Conservation (phyloP, 1,284 basidiomycete genomes). For the Leccinum variabile region DNA sequence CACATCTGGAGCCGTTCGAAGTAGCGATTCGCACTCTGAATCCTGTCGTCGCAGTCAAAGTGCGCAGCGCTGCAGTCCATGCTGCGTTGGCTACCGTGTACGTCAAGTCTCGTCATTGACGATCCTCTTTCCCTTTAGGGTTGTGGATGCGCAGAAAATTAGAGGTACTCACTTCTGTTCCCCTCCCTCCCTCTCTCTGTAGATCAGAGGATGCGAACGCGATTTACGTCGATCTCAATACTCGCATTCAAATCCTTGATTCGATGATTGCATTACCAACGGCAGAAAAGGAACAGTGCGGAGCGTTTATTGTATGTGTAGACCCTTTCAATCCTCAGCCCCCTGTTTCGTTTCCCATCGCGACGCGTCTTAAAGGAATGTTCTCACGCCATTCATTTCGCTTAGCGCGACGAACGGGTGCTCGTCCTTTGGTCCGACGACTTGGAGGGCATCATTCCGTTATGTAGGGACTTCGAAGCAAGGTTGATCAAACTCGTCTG, state of each 20-base stretch:
- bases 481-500: slow-evolving; percentile 82
- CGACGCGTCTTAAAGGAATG: neutral
- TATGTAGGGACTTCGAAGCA: slow-evolving; percentile 68
- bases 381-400: slow-evolving; percentile 30
- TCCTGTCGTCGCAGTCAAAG: slow-evolving; percentile 78
- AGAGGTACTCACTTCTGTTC: neutral
- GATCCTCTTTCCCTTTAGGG: neutral
- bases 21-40: slow-evolving; percentile 71
- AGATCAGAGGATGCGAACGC: slow-evolving; percentile 46
- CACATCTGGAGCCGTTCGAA: slow-evolving; percentile 66
- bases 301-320: slow-evolving; percentile 71
- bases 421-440: slow-evolving; percentile 78
- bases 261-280: slow-evolving; percentile 67
- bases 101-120: slow-evolving; percentile 31
- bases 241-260: slow-evolving; percentile 69
- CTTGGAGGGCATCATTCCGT: slow-evolving; percentile 68
- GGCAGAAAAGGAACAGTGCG: slow-evolving; percentile 82
- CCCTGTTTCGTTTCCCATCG: neutral
- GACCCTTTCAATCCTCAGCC: neutral
- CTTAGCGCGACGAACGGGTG: slow-evolving; percentile 68
- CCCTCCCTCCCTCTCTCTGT: neutral
- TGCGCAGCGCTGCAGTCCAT: slow-evolving; percentile 76
- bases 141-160: neutral
- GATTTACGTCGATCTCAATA: slow-evolving; percentile 69
- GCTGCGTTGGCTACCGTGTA: slow-evolving; percentile 66